Base-by-base conservation (phyloP, 805 yeast genomes). In the Candida corydali region DNA sequence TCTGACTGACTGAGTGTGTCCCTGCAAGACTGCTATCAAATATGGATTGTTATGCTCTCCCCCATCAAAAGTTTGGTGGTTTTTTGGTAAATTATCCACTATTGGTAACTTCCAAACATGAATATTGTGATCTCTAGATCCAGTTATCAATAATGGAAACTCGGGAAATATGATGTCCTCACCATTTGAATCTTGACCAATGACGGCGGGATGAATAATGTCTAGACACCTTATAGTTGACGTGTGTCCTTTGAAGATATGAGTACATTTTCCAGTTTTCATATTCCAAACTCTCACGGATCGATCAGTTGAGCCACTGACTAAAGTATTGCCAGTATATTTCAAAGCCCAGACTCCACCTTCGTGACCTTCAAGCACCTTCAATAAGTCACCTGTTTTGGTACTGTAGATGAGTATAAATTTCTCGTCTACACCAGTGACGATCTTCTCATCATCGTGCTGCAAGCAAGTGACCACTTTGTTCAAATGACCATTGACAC, bases 331-430 rank as follows among this genome's bases (percentile, higher is more conserved):
- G 16, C 86, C 88, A 37, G 76, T 70, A 54, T 88, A 89, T 59
- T 91, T 87, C 55, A 93, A 70, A 1, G 98, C 98, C 98, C 98
- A 93, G 4, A 93, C 98, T 26, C 98, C 98, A 30, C 98, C 98
- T 37, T 84, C 95, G 54, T 93, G 98, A 6, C 96, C 97, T 29
- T 72, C 69, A 29, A 93, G 68, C 5, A 79, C 78, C 28, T 73
- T 66, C 7, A 80, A 51, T 35, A 82, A 66, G 28, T 65, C 63
- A 4, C 97, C 97, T 1, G 84, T 77, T 20, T 70, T 65, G 1
- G 96, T 79, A 45, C 82, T 82, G 59, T 86, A 87, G 7, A 93
- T 80, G 44, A 86, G 80, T 43, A 93, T 86, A 54, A 78, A 75
- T 43, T 76, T 77, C 46, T 87, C 96, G 50, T 89, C 97, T 1